Base-by-base conservation (phyloP, 345 rosid species). In the Hypericum androsaemum region DNA sequence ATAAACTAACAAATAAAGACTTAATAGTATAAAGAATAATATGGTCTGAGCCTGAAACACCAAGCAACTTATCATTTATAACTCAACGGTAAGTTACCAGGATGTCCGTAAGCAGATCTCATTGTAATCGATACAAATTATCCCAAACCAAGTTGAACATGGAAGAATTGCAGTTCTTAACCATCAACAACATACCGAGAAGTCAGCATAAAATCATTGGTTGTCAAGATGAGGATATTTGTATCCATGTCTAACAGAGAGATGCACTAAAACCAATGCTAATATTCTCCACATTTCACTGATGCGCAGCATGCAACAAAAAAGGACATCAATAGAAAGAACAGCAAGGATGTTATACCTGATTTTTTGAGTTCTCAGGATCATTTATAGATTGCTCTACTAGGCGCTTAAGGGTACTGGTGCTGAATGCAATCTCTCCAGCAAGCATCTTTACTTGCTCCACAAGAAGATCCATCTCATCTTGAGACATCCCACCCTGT, bases 381-480 rank as follows among this genome's bases (percentile, higher is more conserved):
- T 88, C 96, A 76, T 80, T 77, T 44, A 52, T 70, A 11, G 97
- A 82, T 72, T 88, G 97, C 64, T 88, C 99, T 50, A 84, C 74
- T 65, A 88, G 71, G 61, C 99, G 97, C 75, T 88, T 94, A 60
- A 94, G 77, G 47, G 96, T 86, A 75, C 99, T 94, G 5, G 78
- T 78, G 70, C 95, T 68, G 61, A 94, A 86, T 37, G 97, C 99
- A 66, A 94, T 79, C 74, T 94, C 99, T 63, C 84, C 97, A 54
- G 99, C 96, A 67, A 88, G 92, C 96, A 94, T 86, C 74, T 94
- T 94, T 43, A 88, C 97, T 73, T 94, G 99, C 79, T 94, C 96
- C 43, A 80, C 92, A 9, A 88, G 80, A 67, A 88, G 99, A 57
- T 94, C 97, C 74, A 83, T 86, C 81, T 94, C 88, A 74, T 94